phyloP scores from a whole-genome alignment of 2,329 filamentous ascomycete species.

The Penicillium sp. region DNA sequence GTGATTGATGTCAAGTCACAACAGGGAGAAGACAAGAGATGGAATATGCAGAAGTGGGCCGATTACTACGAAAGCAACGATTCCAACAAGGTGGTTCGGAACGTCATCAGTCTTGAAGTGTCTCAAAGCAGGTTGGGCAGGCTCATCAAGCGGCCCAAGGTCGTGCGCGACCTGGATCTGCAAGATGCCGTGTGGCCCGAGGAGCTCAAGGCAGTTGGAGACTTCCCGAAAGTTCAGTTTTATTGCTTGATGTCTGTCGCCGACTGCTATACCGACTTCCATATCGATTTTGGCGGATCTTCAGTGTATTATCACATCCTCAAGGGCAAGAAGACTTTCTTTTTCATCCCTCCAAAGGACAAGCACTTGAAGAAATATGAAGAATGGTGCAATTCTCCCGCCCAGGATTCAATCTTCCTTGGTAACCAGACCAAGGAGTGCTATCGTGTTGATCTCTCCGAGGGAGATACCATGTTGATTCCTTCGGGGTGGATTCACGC shows the following conservation, averaged over 20 bases:
- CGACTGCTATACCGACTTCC: conserved; percentile 67
- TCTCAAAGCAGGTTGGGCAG: conserved; percentile 59
- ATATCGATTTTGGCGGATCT: conserved; percentile 66
- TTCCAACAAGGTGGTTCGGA: conserved; percentile 55
- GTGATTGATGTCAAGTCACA: conserved; percentile 68
- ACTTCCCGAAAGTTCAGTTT: conserved; percentile 61
- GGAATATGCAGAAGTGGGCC: conserved; percentile 62
- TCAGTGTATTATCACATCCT: conserved; percentile 67
- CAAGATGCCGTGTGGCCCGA: conserved; percentile 50
- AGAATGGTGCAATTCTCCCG: conserved; percentile 63
- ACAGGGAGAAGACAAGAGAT: conserved; percentile 59
- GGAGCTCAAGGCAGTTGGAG: conserved; percentile 49
- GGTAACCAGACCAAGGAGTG: conserved; percentile 61
- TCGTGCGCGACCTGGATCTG: conserved; percentile 58
- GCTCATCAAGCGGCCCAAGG: conserved; percentile 58
- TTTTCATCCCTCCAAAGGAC: conserved; percentile 65
- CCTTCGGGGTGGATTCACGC: conserved; percentile 68
- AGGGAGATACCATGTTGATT: conserved; percentile 66
- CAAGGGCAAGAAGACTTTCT: conserved; percentile 64
- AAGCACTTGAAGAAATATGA: conserved; percentile 66
- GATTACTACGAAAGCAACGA: conserved; percentile 61
- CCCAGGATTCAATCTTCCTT: conserved; percentile 62
- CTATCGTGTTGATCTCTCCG: conserved; percentile 60
- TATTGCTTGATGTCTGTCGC: conserved; percentile 67
- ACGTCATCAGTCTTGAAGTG: conserved; percentile 65